Evolutionary conservation across 225 moss, liverwort and hornwort species (phyloP), one percentile per base, ranked within the genome.

Genomic region (Sphagnum contortum): DNA sequence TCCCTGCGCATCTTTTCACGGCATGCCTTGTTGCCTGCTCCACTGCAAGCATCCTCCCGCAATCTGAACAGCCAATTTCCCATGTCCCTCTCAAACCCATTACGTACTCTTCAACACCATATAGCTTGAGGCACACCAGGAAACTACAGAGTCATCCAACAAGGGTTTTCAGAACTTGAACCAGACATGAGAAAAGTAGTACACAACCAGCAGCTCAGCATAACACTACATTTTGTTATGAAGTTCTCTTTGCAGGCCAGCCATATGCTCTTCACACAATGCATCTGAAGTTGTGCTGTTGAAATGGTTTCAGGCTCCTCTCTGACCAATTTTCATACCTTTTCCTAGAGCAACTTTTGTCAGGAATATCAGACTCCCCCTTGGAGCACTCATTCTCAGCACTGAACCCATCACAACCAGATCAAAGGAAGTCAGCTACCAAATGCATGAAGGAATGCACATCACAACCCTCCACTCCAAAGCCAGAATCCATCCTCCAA

Each of bases 1-100:
- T 91, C 91, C 51, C 89, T 85, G 8, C 91, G 89, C 73, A 86
- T 86, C 80, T 91, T 94, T 70, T 94, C 91, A 29, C 91, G 91
- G 64, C 91, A 94, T 29, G 94, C 91, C 74, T 94, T 94, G 10
- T 80, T 89, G 57, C 85, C 89, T 61, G 89, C 76, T 62, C 89
- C 87, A 66, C 70, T 73, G 61, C 82, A 89, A 5, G 86, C 69
- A 66, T 94, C 89, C 59, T 91, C 91, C 69, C 88, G 80, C 46
- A 69, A 77, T 80, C 92, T 92, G 76, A 56, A 75, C 50, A 55
- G 10, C 48, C 61, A 50, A n/a, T 14, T 29, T 11, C 49, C 50
- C 44, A 45, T 48, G 4, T 48, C 13, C 53, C n/a, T 54, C 63
- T 45, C 45, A 9, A 55, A 9, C 12, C 48, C 57, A 50, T 12